These are phyloP conservation scores for Euphrasia confusa DNA, from an alignment of 257 asterid genomes.

Conservation along the genomic window DNA sequence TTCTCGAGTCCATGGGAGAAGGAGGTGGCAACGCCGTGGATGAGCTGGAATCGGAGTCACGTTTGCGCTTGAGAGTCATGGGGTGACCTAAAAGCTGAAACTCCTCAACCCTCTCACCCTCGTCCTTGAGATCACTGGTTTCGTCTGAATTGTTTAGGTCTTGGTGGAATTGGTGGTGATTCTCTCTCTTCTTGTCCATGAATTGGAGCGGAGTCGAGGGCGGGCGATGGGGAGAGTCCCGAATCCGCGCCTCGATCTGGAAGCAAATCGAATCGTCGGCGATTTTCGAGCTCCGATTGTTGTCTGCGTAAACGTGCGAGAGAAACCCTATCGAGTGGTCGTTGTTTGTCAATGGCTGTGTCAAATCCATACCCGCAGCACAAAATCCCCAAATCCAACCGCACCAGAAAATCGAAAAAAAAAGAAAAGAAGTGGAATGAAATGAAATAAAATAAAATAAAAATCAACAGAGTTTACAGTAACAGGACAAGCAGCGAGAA, in stretches of 20 bases:
- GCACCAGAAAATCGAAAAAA: conserved; percentile 1
- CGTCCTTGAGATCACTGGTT: conserved; percentile 26
- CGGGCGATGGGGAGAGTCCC: conserved; percentile 34
- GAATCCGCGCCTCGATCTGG: conserved; percentile 54
- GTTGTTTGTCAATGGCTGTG: conserved; percentile 43
- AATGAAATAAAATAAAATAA: conserved; percentile 5
- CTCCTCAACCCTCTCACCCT: conserved; percentile 48
- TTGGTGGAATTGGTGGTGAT: conserved; percentile 14
- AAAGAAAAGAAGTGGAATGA: background rate
- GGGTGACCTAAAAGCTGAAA: conserved; percentile 65
- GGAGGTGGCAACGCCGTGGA: conserved; percentile 28
- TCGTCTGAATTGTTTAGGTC: conserved; percentile 24
- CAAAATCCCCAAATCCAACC: background rate
- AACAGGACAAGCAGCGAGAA: conserved; percentile 24
- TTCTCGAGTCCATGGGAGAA: conserved; percentile 39
- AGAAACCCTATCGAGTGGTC: conserved; percentile 57
- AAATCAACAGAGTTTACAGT: conserved; percentile 17
- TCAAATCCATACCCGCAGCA: conserved; percentile 49
- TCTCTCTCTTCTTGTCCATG: conserved; percentile 57
- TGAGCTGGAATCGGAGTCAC: conserved; percentile 43
- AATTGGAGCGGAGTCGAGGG: conserved; percentile 62
- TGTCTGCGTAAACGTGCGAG: conserved; percentile 43
- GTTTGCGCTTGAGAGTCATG: conserved; percentile 63
- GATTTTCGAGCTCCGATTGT: conserved; percentile 32
- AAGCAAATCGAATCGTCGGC: conserved; percentile 52